phyloP scores from a whole-genome alignment of 805 yeast genomes.

The Limtongia smithiae region DNA sequence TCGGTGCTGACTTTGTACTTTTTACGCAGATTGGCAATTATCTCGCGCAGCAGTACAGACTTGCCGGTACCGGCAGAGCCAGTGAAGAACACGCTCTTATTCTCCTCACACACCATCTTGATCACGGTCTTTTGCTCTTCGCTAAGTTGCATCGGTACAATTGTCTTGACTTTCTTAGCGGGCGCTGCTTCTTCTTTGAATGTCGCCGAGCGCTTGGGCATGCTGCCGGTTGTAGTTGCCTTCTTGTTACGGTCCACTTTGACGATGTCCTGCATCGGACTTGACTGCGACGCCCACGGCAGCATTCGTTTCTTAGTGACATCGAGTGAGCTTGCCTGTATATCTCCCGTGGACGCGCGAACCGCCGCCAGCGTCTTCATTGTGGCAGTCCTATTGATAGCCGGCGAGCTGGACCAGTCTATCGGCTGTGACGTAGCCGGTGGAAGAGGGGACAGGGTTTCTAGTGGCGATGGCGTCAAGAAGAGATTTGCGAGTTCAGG shows the following conservation, averaged over 20 bases:
- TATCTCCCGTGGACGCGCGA: no score
- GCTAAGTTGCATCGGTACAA: slow-evolving; percentile 33
- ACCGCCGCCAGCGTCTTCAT: neutral
- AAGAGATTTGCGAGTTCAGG: no score
- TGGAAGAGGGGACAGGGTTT: no score
- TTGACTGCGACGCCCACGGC: neutral
- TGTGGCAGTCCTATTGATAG: neutral
- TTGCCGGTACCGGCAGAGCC: slow-evolving; percentile 99
- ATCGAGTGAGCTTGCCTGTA: no score
- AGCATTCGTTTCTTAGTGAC: neutral
- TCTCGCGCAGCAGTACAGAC: slow-evolving; percentile 71
- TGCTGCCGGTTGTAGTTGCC: slow-evolving; percentile 6
- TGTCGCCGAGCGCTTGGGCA: no score
- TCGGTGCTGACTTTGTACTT: slow-evolving; percentile 42
- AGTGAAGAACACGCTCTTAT: slow-evolving; percentile 73
- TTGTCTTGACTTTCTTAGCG: no score
- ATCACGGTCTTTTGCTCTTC: slow-evolving; percentile 57
- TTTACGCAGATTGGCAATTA: slow-evolving; percentile 52
- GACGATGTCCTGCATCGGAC: slow-evolving; percentile 7
- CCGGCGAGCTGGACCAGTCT: slow-evolving; percentile 3
- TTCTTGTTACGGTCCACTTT: slow-evolving; percentile 4
- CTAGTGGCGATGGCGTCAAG: no score
- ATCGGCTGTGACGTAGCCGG: neutral
- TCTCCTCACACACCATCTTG: slow-evolving; percentile 58
- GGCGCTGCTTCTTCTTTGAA: no score